Evolutionary conservation across 352 stramenopile genomes (phyloP).

Genomic region (Phytophthora europaea): DNA sequence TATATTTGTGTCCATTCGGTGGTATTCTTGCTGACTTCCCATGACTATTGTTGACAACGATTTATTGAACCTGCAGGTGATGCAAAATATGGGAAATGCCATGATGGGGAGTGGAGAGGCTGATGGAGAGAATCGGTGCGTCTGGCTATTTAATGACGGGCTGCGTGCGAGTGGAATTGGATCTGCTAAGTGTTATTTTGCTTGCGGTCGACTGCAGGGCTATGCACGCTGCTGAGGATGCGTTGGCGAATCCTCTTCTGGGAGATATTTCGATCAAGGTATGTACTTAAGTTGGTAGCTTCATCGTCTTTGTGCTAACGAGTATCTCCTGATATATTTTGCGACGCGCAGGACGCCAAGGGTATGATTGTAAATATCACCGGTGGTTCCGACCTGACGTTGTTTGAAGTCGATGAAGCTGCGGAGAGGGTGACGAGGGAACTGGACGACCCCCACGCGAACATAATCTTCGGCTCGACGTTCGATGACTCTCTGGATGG

Average conservation of each 20-base stretch:
- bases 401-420: conserved; percentile 93
- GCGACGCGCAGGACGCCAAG: conserved; percentile 78
- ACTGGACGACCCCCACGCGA: conserved; percentile 88
- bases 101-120: conserved; percentile 95
- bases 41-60: background rate
- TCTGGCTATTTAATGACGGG: background rate
- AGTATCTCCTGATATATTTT: background rate
- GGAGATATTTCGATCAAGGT: conserved; percentile 92
- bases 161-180: background rate
- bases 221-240: conserved; percentile 85
- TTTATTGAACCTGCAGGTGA: conserved; percentile 53
- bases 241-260: conserved; percentile 89
- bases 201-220: conserved; percentile 45
- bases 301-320: background rate
- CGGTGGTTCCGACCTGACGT: conserved; percentile 93
- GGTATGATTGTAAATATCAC: conserved; percentile 97
- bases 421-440: conserved; percentile 89
- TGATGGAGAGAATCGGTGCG: conserved; percentile 88
- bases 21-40: background rate
- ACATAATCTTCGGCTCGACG: conserved; percentile 92
- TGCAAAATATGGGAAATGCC: conserved; percentile 90
- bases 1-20: background rate
- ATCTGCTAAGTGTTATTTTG: conserved; percentile 15
- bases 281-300: conserved; percentile 3
- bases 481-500: conserved; percentile 86